Conservation (phyloP, 768 basidiomycete species). For the Leccinum boreale region DNA sequence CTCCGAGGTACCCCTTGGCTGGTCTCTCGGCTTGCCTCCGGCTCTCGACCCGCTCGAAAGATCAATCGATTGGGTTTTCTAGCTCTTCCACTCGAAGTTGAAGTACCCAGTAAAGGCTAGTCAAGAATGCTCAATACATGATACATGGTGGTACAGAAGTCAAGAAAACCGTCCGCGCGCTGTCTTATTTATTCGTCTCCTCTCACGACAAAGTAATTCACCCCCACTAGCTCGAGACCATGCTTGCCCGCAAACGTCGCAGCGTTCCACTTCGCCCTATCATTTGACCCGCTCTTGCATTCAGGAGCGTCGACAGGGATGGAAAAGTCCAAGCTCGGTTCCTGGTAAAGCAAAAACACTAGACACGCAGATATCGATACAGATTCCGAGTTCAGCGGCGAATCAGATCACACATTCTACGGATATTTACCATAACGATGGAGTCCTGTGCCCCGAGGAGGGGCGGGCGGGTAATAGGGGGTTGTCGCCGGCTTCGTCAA, state of each 20-base stretch:
- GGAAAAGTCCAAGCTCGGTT: constrained; percentile 41
- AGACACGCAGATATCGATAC: background rate
- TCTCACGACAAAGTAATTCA: constrained; percentile 50
- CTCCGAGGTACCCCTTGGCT: no score
- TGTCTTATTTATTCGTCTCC: constrained; percentile 14
- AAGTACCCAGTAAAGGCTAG: no score
- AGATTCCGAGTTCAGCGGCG: background rate
- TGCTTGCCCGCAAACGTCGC: constrained; percentile 48
- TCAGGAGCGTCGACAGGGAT: constrained; percentile 48
- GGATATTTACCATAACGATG: constrained; percentile 53
- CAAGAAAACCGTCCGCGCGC: background rate
- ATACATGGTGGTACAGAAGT: background rate
- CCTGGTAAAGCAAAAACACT: constrained; percentile 62
- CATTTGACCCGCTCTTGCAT: constrained; percentile 39
- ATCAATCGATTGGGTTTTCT: background rate
- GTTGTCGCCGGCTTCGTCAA: constrained; percentile 48
- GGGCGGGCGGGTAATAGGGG: constrained; percentile 55
- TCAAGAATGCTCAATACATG: background rate
- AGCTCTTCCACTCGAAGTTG: no score
- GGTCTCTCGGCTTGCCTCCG: no score
- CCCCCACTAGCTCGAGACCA: constrained; percentile 55
- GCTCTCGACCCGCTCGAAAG: no score
- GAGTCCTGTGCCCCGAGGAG: constrained; percentile 48
- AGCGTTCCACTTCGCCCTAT: constrained; percentile 55
- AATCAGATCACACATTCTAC: background rate